These are phyloP conservation scores for Cynanchum wilfordii DNA, from an alignment of 257 asterid species.

Conservation along the genomic window DNA sequence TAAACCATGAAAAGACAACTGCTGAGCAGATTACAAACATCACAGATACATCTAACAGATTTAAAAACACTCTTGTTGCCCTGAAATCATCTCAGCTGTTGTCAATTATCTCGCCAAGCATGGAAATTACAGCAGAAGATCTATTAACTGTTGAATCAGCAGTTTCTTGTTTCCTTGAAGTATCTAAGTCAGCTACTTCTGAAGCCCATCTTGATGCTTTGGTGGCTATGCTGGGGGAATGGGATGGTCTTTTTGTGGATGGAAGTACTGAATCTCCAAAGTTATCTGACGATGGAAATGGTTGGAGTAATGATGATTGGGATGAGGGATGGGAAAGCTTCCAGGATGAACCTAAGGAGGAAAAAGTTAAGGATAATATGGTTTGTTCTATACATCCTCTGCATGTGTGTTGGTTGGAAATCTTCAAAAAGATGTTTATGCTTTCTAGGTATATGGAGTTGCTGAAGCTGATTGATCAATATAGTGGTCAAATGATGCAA, in stretches of 20 bases:
- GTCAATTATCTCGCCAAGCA: slow-evolving; percentile 54
- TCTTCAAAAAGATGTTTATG: slow-evolving; percentile 39
- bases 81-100: slow-evolving; percentile 77
- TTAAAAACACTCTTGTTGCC: slow-evolving; percentile 71
- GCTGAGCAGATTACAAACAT: slow-evolving; percentile 29
- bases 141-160: slow-evolving; percentile 65
- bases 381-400: slow-evolving; percentile 54
- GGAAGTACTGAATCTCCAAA: slow-evolving; percentile 33
- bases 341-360: slow-evolving; percentile 62
- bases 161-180: slow-evolving; percentile 61
- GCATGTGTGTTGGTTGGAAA: slow-evolving; percentile 69
- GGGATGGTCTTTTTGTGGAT: slow-evolving; percentile 67
- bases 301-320: slow-evolving; percentile 89
- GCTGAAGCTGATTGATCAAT: slow-evolving; percentile 58
- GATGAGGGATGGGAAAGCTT: slow-evolving; percentile 99
- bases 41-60: slow-evolving; percentile 42
- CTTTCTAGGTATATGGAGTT: slow-evolving; percentile 37
- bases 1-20: slow-evolving; percentile 25
- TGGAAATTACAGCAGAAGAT: slow-evolving; percentile 64
- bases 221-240: slow-evolving; percentile 63
- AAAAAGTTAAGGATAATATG: slow-evolving; percentile 34
- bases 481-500: slow-evolving; percentile 27
- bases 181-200: slow-evolving; percentile 50
- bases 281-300: slow-evolving; percentile 39
- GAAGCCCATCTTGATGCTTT: slow-evolving; percentile 46